Evolutionary conservation across 129 eudicot species (phyloP), one percentile per base, ranked within the genome.

Genomic region (Tagetes erecta): DNA sequence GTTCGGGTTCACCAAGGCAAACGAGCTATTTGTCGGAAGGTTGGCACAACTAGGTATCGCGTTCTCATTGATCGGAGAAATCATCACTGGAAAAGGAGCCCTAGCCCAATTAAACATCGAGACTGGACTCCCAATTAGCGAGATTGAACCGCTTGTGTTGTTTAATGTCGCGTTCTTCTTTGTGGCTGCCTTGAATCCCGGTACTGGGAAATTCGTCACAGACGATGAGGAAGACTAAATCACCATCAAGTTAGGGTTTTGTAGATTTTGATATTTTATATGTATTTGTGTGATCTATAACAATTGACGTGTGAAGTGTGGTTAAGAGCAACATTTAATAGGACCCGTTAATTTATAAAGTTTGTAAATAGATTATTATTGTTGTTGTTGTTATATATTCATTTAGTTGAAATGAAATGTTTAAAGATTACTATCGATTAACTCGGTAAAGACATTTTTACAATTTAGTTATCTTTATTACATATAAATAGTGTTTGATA

Each of bases 71-170:
- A 95, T 95, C 0, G 99, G 99, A 76, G 99, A 95, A 77, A 88
- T 95, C 60, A 83, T 95, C 64, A 91, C 99, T 9, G 99, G 97
- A n/a, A 92, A 92, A 60, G 97, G 97, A 77, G 97, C 97, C 27
- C 66, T 92, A 75, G 93, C 97, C 11, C 99, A 95, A 70, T 79
- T 95, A 55, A 95, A 95, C 84, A 81, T 95, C 0, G 99, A 95
- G 84, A 95, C 99, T 0, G 99, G 99, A 64, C 88, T 95, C 39
- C 99, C 99, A 0, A 84, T 95, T 4, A 78, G 81, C 31, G 99
- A 95, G 9, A 85, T 95, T 34, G 99, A 95, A 71, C 99, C 99
- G 4, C 91, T 95, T 35, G 81, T 95, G 20, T 83, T 95, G 86
- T 91, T 95, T 83, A 95, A 95, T 70, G 83, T 95, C 39, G 90